A percentile compares a stretch with the other conserved stretches of the same genome.
Conservation (phyloP, 441 rosid species). For the Croton setiger region DNA sequence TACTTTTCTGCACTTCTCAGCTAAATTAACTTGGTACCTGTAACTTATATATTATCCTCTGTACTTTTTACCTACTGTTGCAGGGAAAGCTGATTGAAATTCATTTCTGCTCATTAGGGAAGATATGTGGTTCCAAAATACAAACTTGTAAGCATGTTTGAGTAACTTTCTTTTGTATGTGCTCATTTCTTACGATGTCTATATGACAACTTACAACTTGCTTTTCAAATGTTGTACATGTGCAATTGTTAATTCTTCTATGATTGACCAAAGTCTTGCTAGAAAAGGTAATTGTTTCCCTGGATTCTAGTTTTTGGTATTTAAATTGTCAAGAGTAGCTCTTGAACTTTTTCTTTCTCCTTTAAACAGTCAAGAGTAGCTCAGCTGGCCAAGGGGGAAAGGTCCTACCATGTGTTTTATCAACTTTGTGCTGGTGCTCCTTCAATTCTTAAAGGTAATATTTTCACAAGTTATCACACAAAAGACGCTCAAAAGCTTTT, state of each 20-base stretch:
- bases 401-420: constrained; percentile 92
- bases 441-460: constrained; percentile 69
- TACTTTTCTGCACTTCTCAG: constrained; percentile 4
- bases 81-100: constrained; percentile 94
- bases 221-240: constrained; percentile 24
- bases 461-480: constrained; percentile 1
- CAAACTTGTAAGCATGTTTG: constrained; percentile 72
- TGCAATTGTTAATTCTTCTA: constrained; percentile 24
- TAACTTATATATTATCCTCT: constrained; percentile 10
- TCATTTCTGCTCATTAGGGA: constrained; percentile 75
- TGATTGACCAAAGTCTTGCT: constrained; percentile 57
- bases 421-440: constrained; percentile 98
- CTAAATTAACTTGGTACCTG: not conserved
- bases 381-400: constrained; percentile 81
- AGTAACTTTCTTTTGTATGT: constrained; percentile 12
- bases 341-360: constrained; percentile 31
- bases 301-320: constrained; percentile 18
- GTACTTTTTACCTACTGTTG: constrained; percentile 18
- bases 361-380: constrained; percentile 91
- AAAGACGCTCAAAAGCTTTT: constrained; percentile 1
- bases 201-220: constrained; percentile 32
- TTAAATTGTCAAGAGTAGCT: constrained; percentile 19
- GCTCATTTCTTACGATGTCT: constrained; percentile 2
- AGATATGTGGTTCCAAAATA: constrained; percentile 82
- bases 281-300: constrained; percentile 70